Evolutionary conservation across 2,329 filamentous ascomycete genomes (phyloP), one percentile per base, ranked within the genome.

Genomic region (Stachybotrys chlorohalonatus): DNA sequence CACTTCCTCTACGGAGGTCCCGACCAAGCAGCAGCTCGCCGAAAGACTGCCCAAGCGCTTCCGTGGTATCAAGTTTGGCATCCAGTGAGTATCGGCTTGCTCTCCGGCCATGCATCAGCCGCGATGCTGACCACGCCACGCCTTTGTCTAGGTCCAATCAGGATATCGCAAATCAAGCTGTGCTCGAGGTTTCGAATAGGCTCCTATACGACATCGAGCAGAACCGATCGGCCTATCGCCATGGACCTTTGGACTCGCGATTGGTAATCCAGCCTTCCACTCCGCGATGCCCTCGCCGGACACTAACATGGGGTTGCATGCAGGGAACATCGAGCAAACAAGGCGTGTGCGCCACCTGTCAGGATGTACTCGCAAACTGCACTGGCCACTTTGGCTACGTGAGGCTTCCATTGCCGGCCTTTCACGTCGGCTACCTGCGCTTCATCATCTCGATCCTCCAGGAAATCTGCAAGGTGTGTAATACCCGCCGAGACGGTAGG

Each of bases 301-400:
- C 42, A 51, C 56, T 52, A 31, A 46, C 52, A 47, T 16, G 6
- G 9, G n/a, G 8, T 47, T 8, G 15, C 56, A 7, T 49, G 31
- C 54, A 82, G 80, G 92, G 92, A 59, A 94, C 90, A 3, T 96
- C 92, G 15, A 90, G 84, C 68, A 97, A 96, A 72, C 81, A 76
- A 3, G 88, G 83, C 24, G 80, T 76, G 56, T 99, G 94, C 69
- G 76, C 83, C 49, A 97, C 94, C 13, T 99, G 94, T 68, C 84
- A 89, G 51, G 84, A 92, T 65, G 80, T 84, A 15, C 77, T 97
- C 32, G 83, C 90, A 63, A 84, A 87, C 60, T 99, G 94, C 71
- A 94, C 90, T 62, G 94, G 94, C 11, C 94, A 99, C 71, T 99
- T 97, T 66, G 94, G 94, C 51, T 87, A 96, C 71, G 88, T 99